Base-by-base conservation (phyloP, 2,329 filamentous ascomycete genomes). In the Chrysoporthe cubensis region DNA sequence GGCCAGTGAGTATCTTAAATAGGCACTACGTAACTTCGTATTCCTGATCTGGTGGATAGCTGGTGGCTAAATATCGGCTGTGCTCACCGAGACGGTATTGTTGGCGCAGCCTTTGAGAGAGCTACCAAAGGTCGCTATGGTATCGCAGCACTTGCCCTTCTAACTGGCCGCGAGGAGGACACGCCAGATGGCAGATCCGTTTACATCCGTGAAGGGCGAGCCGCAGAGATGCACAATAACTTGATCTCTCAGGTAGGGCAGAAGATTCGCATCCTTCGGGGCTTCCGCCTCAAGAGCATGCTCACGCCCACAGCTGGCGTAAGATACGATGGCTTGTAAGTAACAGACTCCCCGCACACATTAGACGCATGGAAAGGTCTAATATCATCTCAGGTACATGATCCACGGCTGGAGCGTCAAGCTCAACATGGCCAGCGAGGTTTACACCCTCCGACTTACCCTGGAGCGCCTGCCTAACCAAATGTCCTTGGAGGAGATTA, bases 61-160 rank as follows among this genome's bases (percentile, higher is more conserved):
- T 89, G 84, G 86, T 88, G 86, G 85, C 74, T 86, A 21, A 85
- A 86, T 64, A 77, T 87, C 43, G 81, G 84, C 46, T 87, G 85
- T 71, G 86, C 85, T 2, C 78, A 83, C 68, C 81, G 84, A 40
- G 86, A 88, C 71, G 85, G 86, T 26, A 84, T 88, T 21, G 80
- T 87, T 9, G 78, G 76, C 8, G 80, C 76, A 64, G 78, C 79
- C 14, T 71, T 75, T 3, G 83, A 86, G 70, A 80, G 71, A 16
- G 78, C 83, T 0, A 84, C 84, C 11, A 81, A 78, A 66, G 82
- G 82, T 7, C 76, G 76, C 48, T 85, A 85, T 69, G 80, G 81
- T 9, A 76, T 82, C 59, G 76, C 80, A 2, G 80, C 82, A 1
- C 74, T 88, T n/a, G 83, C 85, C 0, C 77, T 88, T 3, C 74